Evolutionary conservation across 345 rosid species (phyloP).

Genomic region (Zanthoxylum bungeanum): DNA sequence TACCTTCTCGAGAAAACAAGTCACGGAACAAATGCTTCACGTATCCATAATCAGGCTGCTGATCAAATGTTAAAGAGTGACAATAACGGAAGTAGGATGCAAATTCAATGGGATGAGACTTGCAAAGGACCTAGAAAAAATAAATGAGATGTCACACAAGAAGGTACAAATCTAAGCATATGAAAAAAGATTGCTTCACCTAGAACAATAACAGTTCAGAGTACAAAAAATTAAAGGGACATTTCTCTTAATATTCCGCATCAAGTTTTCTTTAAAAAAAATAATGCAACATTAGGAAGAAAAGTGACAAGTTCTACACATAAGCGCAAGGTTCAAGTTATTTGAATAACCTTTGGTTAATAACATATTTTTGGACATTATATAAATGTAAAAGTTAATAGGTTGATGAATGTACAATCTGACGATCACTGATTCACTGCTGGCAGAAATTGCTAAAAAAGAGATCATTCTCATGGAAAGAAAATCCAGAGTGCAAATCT

Average conservation of each 20-base stretch:
- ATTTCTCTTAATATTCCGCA: background rate
- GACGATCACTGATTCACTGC: background rate
- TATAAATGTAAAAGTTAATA: background rate
- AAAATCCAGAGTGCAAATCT: background rate
- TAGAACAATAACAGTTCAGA: background rate
- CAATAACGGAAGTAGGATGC: conserved; percentile 88
- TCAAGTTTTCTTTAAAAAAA: background rate
- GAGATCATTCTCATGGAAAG: background rate
- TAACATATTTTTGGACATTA: background rate
- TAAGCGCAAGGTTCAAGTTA: background rate
- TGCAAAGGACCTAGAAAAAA: conserved; percentile 65
- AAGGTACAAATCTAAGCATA: background rate
- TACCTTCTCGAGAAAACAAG: conserved; percentile 79
- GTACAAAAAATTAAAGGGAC: background rate
- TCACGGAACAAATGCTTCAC: conserved; percentile 78
- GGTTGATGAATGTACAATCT: background rate
- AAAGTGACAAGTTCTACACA: background rate
- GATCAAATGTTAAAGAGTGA: conserved; percentile 76
- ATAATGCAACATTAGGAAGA: conserved; percentile 10
- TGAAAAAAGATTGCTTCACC: background rate
- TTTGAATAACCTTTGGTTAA: background rate
- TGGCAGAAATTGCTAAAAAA: background rate
- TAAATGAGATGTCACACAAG: background rate
- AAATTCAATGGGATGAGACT: conserved; percentile 62
- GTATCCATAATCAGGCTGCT: conserved; percentile 85